Evolutionary conservation across 1,284 basidiomycete species (phyloP), one percentile per base, ranked within the genome.

Genomic region (Apiotrichum gamsii): DNA sequence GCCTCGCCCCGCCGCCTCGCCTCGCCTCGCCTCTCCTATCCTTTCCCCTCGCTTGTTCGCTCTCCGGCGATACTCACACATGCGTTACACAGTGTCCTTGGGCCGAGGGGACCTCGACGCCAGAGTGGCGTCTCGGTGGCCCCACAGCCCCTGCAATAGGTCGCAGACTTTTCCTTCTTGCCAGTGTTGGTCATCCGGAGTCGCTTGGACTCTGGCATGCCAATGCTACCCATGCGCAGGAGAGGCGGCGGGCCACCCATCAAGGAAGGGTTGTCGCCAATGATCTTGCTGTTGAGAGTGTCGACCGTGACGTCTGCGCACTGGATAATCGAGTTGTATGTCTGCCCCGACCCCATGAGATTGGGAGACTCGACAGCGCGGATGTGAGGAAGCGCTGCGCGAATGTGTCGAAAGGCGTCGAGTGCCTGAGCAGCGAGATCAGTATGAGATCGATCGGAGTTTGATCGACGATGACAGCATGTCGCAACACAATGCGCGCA

Each of bases 61-160:
- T n/a, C n/a, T n/a, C n/a, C n/a, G n/a, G n/a, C n/a, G 10, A 21
- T 25, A 67, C 70, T 64, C 39, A 70, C 71, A 53, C 71, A 73
- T 43, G 71, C 71, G 50, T 72, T 72, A 46, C 71, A 73, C 45
- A 73, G 47, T 0, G 71, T 73, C 39, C 71, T 58, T 2, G 71
- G 71, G 8, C 71, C 71, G 43, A 72, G 57, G 5, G 71, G 71
- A 3, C 71, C 71, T 37, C 69, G 60, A 21, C 71, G 57, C 71
- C 71, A 73, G 49, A 72, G 70, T 6, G 71, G 71, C 24, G 71
- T 73, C 49, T 72, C 70, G 4, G 69, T 73, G 15, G 69, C 67
- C 15, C 65, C 65, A 42, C 71, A 73, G 3, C 68, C 69, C 10
- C 69, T 46, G 52, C 71, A 73, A 29, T 54, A 61, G 1, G 66